phyloP scores from a whole-genome alignment of 2,329 filamentous ascomycete species.

The Amauroascus verrucosus region DNA sequence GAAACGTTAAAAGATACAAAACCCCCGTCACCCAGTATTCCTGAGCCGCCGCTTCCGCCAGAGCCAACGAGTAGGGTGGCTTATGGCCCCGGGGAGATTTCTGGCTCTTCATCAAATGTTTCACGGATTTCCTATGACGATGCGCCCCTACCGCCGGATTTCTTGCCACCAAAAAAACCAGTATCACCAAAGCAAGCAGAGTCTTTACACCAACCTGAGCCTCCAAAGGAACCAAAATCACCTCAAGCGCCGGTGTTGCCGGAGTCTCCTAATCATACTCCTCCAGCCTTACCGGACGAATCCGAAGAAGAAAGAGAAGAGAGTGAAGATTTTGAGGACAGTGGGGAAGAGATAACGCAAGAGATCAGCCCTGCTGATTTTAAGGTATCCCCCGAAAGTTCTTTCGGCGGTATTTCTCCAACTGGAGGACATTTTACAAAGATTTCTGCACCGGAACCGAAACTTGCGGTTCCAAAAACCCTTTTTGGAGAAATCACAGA shows the following conservation, averaged over 20 bases:
- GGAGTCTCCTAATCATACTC: constrained; percentile 5
- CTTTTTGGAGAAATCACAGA: constrained; percentile 40
- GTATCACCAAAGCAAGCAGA: constrained; percentile 1
- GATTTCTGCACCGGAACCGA: constrained; percentile 23
- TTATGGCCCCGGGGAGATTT: constrained; percentile 41
- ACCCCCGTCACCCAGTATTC: constrained; percentile 23
- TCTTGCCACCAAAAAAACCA: constrained; percentile 15
- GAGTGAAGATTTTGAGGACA: constrained; percentile 36
- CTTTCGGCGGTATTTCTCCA: constrained; percentile 32
- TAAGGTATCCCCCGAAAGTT: constrained; percentile 36
- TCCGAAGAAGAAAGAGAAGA: constrained; percentile 21
- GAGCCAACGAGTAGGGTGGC: constrained; percentile 39
- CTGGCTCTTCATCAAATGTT: constrained; percentile 35
- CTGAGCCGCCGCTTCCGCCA: constrained; percentile 20
- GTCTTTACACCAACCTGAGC: constrained; percentile 1
- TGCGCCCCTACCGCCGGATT: constrained; percentile 28
- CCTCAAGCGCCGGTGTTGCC: constrained; percentile 1
- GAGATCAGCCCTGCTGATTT: constrained; percentile 29
- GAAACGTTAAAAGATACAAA: constrained; percentile 26
- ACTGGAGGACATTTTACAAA: constrained; percentile 35
- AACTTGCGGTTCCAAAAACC: constrained; percentile 22
- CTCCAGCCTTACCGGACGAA: constrained; percentile 26
- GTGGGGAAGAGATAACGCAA: constrained; percentile 38
- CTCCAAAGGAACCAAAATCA: not conserved
- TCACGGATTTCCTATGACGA: constrained; percentile 35